These are phyloP conservation scores for Liquidambar formosana DNA, from an alignment of 164 flowering plant species.

Conservation along the genomic window DNA sequence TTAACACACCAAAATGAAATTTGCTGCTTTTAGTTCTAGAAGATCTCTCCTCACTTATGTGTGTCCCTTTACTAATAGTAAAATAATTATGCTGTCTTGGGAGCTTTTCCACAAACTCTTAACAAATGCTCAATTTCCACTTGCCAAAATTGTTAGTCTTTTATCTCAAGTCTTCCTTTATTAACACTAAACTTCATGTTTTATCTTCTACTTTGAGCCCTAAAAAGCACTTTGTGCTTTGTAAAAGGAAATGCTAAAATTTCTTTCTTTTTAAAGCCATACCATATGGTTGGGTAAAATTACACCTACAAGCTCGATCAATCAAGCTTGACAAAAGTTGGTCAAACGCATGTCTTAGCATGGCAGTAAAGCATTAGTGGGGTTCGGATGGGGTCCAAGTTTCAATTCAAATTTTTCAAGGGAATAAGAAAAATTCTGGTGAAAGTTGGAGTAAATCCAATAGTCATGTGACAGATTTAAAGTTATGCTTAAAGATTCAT, in stretches of 20 bases:
- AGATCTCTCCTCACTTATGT: background rate
- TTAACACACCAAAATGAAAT: too few species aligned
- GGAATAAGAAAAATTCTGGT: too few species aligned
- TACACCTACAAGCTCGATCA: too few species aligned
- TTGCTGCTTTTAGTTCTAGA: constrained; percentile 1
- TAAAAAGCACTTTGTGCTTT: constrained; percentile 14
- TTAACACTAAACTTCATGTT: background rate
- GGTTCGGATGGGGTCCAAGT: too few species aligned
- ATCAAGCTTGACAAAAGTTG: too few species aligned
- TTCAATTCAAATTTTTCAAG: too few species aligned
- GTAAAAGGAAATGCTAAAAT: constrained; percentile 3
- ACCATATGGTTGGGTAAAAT: too few species aligned
- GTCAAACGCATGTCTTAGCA: too few species aligned
- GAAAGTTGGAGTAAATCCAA: too few species aligned
- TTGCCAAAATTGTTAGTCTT: constrained; percentile 5
- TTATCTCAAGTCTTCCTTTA: background rate
- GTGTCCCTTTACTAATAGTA: background rate
- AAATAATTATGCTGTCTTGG: background rate
- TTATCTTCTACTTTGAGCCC: constrained; percentile 16
- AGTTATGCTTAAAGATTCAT: too few species aligned
- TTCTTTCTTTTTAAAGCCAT: background rate
- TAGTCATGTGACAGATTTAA: too few species aligned
- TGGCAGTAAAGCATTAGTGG: too few species aligned
- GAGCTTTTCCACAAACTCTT: constrained; percentile 9
- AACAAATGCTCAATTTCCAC: background rate